phyloP scores from a whole-genome alignment of 768 basidiomycete genomes.

The Epithele typhae region DNA sequence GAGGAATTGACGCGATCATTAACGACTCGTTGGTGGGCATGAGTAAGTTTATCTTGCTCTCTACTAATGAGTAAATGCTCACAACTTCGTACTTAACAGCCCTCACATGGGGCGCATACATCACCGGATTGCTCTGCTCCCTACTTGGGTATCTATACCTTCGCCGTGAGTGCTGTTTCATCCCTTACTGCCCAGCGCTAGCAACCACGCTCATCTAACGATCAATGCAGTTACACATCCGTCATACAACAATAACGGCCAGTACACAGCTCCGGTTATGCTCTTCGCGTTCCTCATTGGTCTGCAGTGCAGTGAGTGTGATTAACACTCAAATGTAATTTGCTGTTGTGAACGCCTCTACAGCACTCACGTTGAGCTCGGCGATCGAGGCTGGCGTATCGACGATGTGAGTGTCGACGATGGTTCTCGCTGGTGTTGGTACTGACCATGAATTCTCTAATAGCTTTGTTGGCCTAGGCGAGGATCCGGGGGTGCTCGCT shows the following conservation, averaged over 20 bases:
- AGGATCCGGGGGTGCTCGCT: conserved; percentile 77
- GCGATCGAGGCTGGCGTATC: conserved; percentile 85
- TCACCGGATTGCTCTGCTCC: conserved; percentile 66
- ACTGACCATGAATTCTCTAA: no score
- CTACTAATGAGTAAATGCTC: no score
- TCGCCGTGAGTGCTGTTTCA: conserved; percentile 44
- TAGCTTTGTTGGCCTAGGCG: conserved; percentile 80
- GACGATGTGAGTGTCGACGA: conserved; percentile 54
- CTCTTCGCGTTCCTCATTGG: conserved; percentile 83
- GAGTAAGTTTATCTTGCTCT: conserved; percentile 39
- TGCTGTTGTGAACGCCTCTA: background rate
- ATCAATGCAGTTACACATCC: conserved; percentile 61
- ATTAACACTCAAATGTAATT: no score
- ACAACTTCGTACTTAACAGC: conserved; percentile 45
- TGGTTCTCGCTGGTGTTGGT: background rate
- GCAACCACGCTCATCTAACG: background rate
- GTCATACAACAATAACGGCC: conserved; percentile 66
- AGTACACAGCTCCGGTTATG: conserved; percentile 74
- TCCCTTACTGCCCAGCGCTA: conserved; percentile 5
- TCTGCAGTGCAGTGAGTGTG: conserved; percentile 52
- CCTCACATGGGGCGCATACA: conserved; percentile 77
- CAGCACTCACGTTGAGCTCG: conserved; percentile 65
- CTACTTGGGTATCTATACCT: conserved; percentile 78
- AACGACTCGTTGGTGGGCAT: conserved; percentile 82
- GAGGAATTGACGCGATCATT: conserved; percentile 77